phyloP scores from a whole-genome alignment of 2,329 filamentous ascomycete genomes.

The Lachnellula occidentalis region DNA sequence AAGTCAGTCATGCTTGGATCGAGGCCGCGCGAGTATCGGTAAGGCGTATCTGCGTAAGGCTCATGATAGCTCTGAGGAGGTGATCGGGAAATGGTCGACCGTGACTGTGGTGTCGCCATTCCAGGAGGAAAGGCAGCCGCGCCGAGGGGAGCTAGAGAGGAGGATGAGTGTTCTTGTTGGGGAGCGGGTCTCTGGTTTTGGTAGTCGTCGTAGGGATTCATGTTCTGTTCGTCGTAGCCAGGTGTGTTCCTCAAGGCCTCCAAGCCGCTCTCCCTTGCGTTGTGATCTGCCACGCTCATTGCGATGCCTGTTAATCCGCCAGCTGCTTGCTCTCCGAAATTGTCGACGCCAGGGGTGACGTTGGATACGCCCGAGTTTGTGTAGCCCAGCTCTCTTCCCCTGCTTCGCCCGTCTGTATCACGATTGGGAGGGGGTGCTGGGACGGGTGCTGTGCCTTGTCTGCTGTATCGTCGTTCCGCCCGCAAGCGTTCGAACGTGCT shows the following conservation, averaged over 20 bases:
- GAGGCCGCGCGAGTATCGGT: constrained; percentile 27
- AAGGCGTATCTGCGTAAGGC: constrained; percentile 25
- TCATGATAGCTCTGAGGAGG: constrained; percentile 22
- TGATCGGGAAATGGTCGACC: constrained; percentile 23
- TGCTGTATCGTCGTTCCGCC: constrained; percentile 19
- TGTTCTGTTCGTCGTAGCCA: constrained; percentile 21
- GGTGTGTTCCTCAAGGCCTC: constrained; percentile 48
- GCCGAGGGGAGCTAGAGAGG: constrained; percentile 27
- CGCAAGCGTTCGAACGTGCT: constrained; percentile 23
- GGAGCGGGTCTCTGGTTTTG: constrained; percentile 8
- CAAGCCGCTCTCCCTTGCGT: constrained; percentile 59
- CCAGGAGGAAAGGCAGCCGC: constrained; percentile 28
- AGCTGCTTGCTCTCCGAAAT: constrained; percentile 55
- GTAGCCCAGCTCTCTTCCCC: constrained; percentile 21
- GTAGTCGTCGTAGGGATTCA: constrained; percentile 10
- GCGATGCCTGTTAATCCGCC: constrained; percentile 66
- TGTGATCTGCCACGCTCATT: constrained; percentile 57
- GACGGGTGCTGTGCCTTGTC: constrained; percentile 12
- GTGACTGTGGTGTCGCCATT: constrained; percentile 24
- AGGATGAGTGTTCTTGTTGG: constrained; percentile 19
- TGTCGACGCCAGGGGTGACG: constrained; percentile 60
- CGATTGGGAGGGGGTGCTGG: constrained; percentile 31
- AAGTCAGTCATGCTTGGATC: constrained; percentile 27
- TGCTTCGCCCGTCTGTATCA: constrained; percentile 22
- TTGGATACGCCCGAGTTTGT: constrained; percentile 27